Evolutionary conservation across 306 rosid genomes (phyloP).

Genomic region (Quercus bicolor): DNA sequence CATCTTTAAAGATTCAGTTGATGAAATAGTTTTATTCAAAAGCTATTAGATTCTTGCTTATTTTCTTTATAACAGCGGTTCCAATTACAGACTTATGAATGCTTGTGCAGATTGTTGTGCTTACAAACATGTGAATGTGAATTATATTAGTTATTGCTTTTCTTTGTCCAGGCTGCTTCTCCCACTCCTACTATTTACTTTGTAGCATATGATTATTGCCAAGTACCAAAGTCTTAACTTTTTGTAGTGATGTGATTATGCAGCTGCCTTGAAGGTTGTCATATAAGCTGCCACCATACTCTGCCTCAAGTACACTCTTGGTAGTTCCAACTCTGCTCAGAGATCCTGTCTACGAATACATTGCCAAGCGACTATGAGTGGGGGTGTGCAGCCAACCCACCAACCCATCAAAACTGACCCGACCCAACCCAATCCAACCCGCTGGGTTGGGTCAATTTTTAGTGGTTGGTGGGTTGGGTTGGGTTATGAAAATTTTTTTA

Average conservation of each 20-base stretch:
- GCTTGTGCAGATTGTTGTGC: not conserved
- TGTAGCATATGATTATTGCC: not conserved
- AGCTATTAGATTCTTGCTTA: not conserved
- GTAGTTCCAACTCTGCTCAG: slow-evolving; percentile 61
- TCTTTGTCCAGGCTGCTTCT: not conserved
- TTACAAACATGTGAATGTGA: not conserved
- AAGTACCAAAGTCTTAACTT: slow-evolving; percentile 11
- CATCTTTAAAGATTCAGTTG: not conserved
- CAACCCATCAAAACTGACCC: no score
- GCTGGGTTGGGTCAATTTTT: no score
- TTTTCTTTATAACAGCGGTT: not conserved
- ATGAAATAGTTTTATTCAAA: not conserved
- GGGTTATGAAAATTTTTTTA: no score
- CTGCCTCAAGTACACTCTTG: slow-evolving; percentile 45
- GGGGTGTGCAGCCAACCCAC: no score
- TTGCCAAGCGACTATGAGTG: slow-evolving; percentile 37
- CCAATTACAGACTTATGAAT: not conserved
- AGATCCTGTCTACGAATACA: slow-evolving; percentile 54
- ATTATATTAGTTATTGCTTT: not conserved
- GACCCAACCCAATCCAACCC: no score
- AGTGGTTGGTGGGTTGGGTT: no score
- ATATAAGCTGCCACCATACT: slow-evolving; percentile 69
- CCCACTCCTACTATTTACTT: not conserved
- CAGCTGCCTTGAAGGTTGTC: slow-evolving; percentile 77
- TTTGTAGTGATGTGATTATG: slow-evolving; percentile 22